Evolutionary conservation across 75 land plant species (phyloP), one percentile per base, ranked within the genome.

Genomic region (Picea glauca): DNA sequence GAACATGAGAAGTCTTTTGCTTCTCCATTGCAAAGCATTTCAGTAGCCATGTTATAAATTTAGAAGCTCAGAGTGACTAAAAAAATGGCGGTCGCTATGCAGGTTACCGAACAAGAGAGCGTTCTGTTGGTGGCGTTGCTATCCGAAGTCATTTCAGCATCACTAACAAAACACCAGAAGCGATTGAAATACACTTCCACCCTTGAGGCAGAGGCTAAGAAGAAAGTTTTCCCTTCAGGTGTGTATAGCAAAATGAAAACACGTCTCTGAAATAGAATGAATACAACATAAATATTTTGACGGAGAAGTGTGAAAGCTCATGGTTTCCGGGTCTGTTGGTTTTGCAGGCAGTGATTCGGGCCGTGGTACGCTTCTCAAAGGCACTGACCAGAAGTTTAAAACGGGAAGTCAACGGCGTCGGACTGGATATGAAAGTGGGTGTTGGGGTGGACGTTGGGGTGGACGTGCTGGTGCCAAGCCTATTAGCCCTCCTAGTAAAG

Each of bases 91-190:
- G 43, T 40, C 43, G 4, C 58, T 26, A 56, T 74, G 33, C n/a
- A 74, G 76, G 76, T 54, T 50, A 57, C 57, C 13, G 58, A 50
- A 9, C 31, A 74, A 56, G 76, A 74, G 76, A 74, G 32, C 26
- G 58, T 74, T 54, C 58, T 56, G 50, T 56, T 74, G 76, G 58
- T 74, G 32, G 58, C 50, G 76, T 56, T 74, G 33, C 11, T 74
- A 56, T 21, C 76, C 12, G 30, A 56, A 74, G 58, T 74, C 33
- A 74, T 74, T 30, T 74, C 76, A 23, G 58, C 30, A 23, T n/a
- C 58, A 74, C 50, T 74, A 54, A 74, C 58, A 56, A 30, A 50
- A 56, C 57, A 74, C 23, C 32, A 21, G 17, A 60, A 60, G n/a
- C 17, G 26, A 56, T 3, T n/a, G 8, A 50, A 74, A 50, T 5